Base-by-base conservation (phyloP, 2,329 filamentous ascomycete species). In the Arthroderma sp. region DNA sequence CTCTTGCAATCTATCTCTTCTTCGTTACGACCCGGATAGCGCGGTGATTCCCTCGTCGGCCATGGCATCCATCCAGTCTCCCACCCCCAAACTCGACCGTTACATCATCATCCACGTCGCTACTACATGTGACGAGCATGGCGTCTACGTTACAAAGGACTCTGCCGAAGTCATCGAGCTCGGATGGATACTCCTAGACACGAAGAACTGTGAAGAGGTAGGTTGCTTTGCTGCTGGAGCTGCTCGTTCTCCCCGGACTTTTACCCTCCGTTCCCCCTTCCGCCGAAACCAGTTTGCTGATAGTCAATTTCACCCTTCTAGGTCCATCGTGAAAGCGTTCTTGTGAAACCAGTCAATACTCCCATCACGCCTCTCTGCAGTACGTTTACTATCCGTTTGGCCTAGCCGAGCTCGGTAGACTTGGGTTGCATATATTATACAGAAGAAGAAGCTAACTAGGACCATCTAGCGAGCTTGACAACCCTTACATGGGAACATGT, bases 401-500 rank as follows among this genome's bases (percentile, higher is more conserved):
- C 63, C 61, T 54, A 55, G 21, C 43, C 54, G 21, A 17, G 33
- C 49, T 51, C 56, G 37, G 13, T 55, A 8, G 21, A 60, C 60
- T 63, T 61, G 61, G 51, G 58, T 58, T 47, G 17, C 17, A 54
- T 13, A 39, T 33, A 28, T 54, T 55, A 15, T 9, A 15, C 9
- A 19, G 19, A 63, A 56, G 52, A 61, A 63, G 61, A 57, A 43
- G 54, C 51, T 56, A 56, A 54, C 38, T 21, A 49, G 39, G 55
- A 15, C 31, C 43, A 8, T 44, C 23, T 71, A 96, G 91, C 93
- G 70, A 96, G 91, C 77, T 79, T 98, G 72, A 98, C 93, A 49
- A 98, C 93, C 64, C 79, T 98, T 67, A 97, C 93, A 56, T 98
- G 93, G 93, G 93, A 98, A 74, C 91, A 98, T 77, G 93, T 98